Percentiles rank a stretch among this genome's conserved stretches.
phyloP scores from a whole-genome alignment of 345 rosid genomes.

The Rhodamnia argentea region DNA sequence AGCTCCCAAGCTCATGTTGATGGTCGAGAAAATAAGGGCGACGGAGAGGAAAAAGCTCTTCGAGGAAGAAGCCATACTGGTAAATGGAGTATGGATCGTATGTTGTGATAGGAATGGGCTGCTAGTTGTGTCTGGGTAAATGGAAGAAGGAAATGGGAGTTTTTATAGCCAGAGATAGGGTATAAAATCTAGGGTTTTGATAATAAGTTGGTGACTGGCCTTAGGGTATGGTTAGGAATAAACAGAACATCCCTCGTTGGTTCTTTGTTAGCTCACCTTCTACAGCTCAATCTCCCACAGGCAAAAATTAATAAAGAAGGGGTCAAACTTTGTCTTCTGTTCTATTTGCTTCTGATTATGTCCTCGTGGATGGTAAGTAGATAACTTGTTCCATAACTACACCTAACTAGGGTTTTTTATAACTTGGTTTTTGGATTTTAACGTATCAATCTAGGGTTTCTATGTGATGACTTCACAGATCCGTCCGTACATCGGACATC shows the following conservation, averaged over 20 bases:
- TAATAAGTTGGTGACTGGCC: background rate
- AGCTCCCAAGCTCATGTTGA: conserved; percentile 1
- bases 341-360: background rate
- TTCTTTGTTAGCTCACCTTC: background rate
- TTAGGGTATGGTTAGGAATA: background rate
- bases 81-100: background rate
- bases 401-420: background rate
- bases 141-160: background rate
- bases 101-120: background rate
- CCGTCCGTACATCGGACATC: background rate
- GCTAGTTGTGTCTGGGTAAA: background rate
- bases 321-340: background rate
- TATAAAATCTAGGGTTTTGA: background rate
- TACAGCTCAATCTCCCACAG: background rate
- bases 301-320: background rate
- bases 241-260: background rate
- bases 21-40: conserved; percentile 3
- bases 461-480: background rate
- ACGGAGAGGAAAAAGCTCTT: background rate
- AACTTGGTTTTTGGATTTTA: background rate
- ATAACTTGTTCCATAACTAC: background rate
- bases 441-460: background rate
- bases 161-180: background rate
- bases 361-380: background rate
- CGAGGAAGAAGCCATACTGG: conserved; percentile 2